Base-by-base conservation (phyloP, 2,329 filamentous ascomycete species). In the Fusarium sp. region DNA sequence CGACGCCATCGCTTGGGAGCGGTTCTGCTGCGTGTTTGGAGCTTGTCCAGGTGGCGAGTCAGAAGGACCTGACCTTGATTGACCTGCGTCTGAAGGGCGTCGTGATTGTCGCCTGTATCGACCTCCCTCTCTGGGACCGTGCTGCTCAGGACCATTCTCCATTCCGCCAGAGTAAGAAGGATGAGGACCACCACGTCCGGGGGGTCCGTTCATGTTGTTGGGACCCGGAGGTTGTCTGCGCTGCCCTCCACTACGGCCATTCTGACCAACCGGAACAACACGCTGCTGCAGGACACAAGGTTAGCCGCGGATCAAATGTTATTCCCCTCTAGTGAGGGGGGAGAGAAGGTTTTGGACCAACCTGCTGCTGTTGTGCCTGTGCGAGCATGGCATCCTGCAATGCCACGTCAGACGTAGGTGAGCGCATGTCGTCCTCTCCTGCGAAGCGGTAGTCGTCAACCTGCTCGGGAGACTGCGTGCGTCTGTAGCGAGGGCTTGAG, bases 361-460 rank as follows among this genome's bases (percentile, higher is more conserved):
- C 78, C 75, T 79, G 74, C 15, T 78, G 74, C 67, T 75, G 76
- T 32, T 79, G 74, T 73, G 78, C 76, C 56, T 79, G 76, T 69
- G 78, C 78, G 12, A 79, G 68, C 67, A 79, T 78, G 69, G 78
- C 78, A 45, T 79, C 76, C 60, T 79, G 76, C 71, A 79, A 65
- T 15, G 75, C 78, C 71, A 79, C 72, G 70, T 79, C 78, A 63
- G 78, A 79, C 20, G 66, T 78, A 20, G 76, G 78, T 14, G 76
- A 76, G 60, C 74, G 78, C 63, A 76, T 67, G 32, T 76, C 78
- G 45, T 79, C 78, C 50, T 70, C 68, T 11, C 71, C 73, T 52
- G 68, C 73, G 59, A 75, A 72, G 58, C 69, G 73, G 33, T 75
- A 77, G 10, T 79, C 77, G 56, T 79, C 77, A 32, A 73, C 57